phyloP scores from a whole-genome alignment of 148 eudicot genomes.

The Chenopodium album region DNA sequence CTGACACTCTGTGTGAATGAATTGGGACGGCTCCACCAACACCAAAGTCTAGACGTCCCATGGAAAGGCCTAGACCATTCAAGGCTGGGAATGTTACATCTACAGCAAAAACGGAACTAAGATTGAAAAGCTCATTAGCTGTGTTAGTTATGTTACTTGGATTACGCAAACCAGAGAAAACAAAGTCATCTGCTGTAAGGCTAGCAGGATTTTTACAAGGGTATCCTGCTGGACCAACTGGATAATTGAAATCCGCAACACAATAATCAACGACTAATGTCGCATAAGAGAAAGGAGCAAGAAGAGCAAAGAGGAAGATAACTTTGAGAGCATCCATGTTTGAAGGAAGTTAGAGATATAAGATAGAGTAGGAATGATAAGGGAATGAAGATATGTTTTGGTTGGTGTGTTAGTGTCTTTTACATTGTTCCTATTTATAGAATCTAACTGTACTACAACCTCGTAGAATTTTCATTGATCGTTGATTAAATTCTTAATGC shows the following conservation, averaged over 20 bases:
- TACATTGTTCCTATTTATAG: too few relatives aligned
- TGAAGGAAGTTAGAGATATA: too few relatives aligned
- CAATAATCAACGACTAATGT: slow-evolving; percentile 12
- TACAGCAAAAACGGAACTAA: background rate
- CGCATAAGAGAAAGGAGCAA: background rate
- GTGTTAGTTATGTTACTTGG: slow-evolving; percentile 10
- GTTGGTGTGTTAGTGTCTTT: too few relatives aligned
- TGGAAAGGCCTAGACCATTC: slow-evolving; percentile 26
- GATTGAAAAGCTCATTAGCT: background rate
- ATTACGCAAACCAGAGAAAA: background rate
- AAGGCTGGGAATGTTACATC: slow-evolving; percentile 14
- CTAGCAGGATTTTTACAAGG: slow-evolving; percentile 22
- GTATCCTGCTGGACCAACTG: slow-evolving; percentile 21
- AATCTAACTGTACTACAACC: too few relatives aligned
- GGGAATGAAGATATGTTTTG: too few relatives aligned
- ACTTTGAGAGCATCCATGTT: background rate
- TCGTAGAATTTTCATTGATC: too few relatives aligned
- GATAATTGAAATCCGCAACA: slow-evolving; percentile 22
- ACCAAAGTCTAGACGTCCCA: slow-evolving; percentile 19
- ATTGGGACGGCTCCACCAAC: slow-evolving; percentile 22
- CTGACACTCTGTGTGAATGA: slow-evolving; percentile 21
- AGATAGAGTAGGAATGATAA: too few relatives aligned
- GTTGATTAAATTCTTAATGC: too few relatives aligned
- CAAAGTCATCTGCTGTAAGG: slow-evolving; percentile 19
- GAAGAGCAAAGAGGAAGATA: background rate